phyloP scores from a whole-genome alignment of 805 yeast species.

The Schwanniomyces vanrijiae region DNA sequence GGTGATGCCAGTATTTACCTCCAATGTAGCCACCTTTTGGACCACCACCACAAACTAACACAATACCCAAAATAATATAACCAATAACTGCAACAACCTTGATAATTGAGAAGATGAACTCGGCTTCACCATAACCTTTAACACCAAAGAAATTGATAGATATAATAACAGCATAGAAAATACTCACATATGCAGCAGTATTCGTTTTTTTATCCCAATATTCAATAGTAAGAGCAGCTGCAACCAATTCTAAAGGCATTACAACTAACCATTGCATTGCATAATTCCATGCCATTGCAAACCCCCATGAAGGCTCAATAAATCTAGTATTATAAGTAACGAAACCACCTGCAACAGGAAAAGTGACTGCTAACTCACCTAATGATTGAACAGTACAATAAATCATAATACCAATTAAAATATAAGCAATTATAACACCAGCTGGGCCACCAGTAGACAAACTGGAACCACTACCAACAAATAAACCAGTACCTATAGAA shows the following conservation, averaged over 20 bases:
- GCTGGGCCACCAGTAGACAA: constrained; percentile 74
- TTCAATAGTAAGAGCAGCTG: constrained; percentile 55
- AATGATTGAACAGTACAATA: constrained; percentile 49
- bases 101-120: constrained; percentile 62
- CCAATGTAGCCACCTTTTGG: constrained; percentile 51
- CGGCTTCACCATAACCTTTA: constrained; percentile 62
- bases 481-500: constrained; percentile 79
- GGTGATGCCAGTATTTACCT: constrained; percentile 49
- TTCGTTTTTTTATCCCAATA: constrained; percentile 56
- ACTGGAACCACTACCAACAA: constrained; percentile 70
- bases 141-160: constrained; percentile 51
- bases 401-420: constrained; percentile 56
- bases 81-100: constrained; percentile 65
- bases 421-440: constrained; percentile 59
- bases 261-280: constrained; percentile 56
- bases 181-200: constrained; percentile 62
- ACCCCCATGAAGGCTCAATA: constrained; percentile 61
- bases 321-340: constrained; percentile 59
- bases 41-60: constrained; percentile 46
- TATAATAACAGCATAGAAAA: constrained; percentile 49
- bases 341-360: constrained; percentile 70
- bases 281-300: constrained; percentile 56
- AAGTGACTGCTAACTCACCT: constrained; percentile 62
- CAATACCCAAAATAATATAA: constrained; percentile 51
- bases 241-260: constrained; percentile 60